Base-by-base conservation (phyloP, 495 filamentous ascomycete genomes). In the Neurospora intermedia region DNA sequence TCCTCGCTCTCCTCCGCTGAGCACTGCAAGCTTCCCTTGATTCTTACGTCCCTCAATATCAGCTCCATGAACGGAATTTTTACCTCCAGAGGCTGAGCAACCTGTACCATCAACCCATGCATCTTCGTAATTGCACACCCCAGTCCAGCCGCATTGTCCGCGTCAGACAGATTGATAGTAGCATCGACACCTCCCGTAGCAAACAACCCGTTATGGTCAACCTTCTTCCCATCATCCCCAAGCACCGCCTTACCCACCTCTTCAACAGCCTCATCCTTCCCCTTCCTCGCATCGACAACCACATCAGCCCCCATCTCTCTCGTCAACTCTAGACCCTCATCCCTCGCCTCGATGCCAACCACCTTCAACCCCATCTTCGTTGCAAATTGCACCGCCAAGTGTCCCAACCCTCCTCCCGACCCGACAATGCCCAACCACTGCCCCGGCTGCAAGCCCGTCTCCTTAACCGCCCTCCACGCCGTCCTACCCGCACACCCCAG, bases 401-500 rank as follows among this genome's bases (percentile, higher is more conserved):
- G 87, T 1, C 88, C 88, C 18, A 90, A 78, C 15, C 88, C 88
- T 20, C 88, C 88, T n/a, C 88, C 88, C 4, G 83, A 81, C 15
- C 88, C 88, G 2, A 89, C 82, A 45, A 90, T 81, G 4, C 80
- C 83, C 16, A 89, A 42, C 79, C 83, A 85, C 77, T 88, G 78
- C 2, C 87, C 87, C 66, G 75, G 72, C 71, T 78, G 77, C 73
- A 89, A 75, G 7, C 74, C 84, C 5, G 86, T 77, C 75, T 82
- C 80, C 69, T 81, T 46, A n/a, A 89, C 77, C 4, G 81, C 87
- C 20, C 86, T 76, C 78, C 83, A 89, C 11, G 86, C 80, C 16
- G 88, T 89, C 54, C 85, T 74, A 1, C 88, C 88, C 1, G 88
- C 88, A 74, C 87, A 90, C 38, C 86, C 87, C 41, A 90, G 77